Evolutionary conservation across 148 eudicot species (phyloP), one percentile per base, ranked within the genome.

Genomic region (Fagopyrum tataricum): DNA sequence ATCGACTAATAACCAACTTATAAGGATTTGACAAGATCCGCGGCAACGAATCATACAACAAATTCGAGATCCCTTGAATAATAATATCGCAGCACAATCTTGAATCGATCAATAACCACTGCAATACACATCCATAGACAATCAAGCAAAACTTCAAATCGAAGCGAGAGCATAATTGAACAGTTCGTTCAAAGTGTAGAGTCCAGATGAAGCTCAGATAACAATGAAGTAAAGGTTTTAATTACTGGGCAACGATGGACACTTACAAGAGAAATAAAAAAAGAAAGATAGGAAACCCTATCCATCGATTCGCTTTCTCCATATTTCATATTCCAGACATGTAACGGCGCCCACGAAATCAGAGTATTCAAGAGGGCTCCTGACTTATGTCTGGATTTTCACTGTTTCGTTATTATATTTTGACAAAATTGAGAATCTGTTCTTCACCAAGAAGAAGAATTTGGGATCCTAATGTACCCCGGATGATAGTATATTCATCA

Each of bases 131-230:
- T n/a, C n/a, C n/a, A n/a, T n/a, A n/a, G n/a, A n/a, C n/a, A n/a
- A n/a, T n/a, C n/a, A n/a, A n/a, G n/a, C n/a, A n/a, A n/a, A n/a
- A n/a, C n/a, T n/a, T n/a, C n/a, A n/a, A n/a, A 31, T 31, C 37
- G 2, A 31, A 31, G 37, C 37, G 37, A 31, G 1, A 31, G 37
- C 37, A 31, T 3, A 31, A 31, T 31, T 31, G 37, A 31, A 31
- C 37, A 31, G 37, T 31, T 31, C 37, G 2, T 3, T 31, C 37
- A 12, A 40, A 18, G 73, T 80, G 77, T 77, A 52, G 83, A 75
- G 75, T 83, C 81, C 83, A 83, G 78, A 80, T 77, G 83, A 59
- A 83, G 83, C 85, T 71, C 77, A 75, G 14, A 47, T 53, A 72
- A 43, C 23, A 67, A 66, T 12, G 1, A 26, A 24, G 2, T 0